These are phyloP conservation scores for Fusarium annulatum DNA, from an alignment of 2,329 filamentous ascomycete species.

Conservation along the genomic window DNA sequence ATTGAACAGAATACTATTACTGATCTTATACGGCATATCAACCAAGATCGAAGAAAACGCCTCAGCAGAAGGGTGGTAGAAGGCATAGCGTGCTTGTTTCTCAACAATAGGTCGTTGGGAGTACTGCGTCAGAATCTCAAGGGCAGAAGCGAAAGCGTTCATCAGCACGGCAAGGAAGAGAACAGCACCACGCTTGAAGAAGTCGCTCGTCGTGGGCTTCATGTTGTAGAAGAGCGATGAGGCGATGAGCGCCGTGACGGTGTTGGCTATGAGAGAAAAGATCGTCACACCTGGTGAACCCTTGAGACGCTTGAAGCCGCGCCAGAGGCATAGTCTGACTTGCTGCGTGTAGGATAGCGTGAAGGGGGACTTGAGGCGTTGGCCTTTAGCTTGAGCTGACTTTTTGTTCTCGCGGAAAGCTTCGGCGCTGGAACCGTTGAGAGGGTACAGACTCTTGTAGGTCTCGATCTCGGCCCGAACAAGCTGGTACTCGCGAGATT, in stretches of 20 bases:
- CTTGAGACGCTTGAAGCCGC: slow-evolving; percentile 54
- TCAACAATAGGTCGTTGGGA: slow-evolving; percentile 53
- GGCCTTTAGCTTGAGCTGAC: slow-evolving; percentile 47
- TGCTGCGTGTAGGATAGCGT: slow-evolving; percentile 60
- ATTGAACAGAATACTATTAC: slow-evolving; percentile 55
- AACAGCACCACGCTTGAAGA: slow-evolving; percentile 54
- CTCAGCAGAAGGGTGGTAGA: slow-evolving; percentile 53
- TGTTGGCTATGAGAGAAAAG: slow-evolving; percentile 25
- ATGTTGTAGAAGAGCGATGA: slow-evolving; percentile 38
- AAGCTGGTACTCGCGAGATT: slow-evolving; percentile 33
- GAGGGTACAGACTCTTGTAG: slow-evolving; percentile 48
- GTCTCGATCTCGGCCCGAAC: slow-evolving; percentile 44
- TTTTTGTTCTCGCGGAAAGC: slow-evolving; percentile 44
- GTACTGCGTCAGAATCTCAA: slow-evolving; percentile 54
- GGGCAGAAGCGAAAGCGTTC: slow-evolving; percentile 58
- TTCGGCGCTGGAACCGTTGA: slow-evolving; percentile 37
- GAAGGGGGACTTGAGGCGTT: slow-evolving; percentile 60
- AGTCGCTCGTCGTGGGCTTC: slow-evolving; percentile 22
- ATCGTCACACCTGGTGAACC: slow-evolving; percentile 42
- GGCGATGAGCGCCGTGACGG: slow-evolving; percentile 18
- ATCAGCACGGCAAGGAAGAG: slow-evolving; percentile 66
- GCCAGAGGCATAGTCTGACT: slow-evolving; percentile 55
- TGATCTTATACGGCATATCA: slow-evolving; percentile 58
- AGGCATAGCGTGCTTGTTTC: slow-evolving; percentile 55
- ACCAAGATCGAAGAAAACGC: slow-evolving; percentile 52